Evolutionary conservation across 2,329 filamentous ascomycete genomes (phyloP), one percentile per base, ranked within the genome.

Genomic region (Geosmithia morbida): DNA sequence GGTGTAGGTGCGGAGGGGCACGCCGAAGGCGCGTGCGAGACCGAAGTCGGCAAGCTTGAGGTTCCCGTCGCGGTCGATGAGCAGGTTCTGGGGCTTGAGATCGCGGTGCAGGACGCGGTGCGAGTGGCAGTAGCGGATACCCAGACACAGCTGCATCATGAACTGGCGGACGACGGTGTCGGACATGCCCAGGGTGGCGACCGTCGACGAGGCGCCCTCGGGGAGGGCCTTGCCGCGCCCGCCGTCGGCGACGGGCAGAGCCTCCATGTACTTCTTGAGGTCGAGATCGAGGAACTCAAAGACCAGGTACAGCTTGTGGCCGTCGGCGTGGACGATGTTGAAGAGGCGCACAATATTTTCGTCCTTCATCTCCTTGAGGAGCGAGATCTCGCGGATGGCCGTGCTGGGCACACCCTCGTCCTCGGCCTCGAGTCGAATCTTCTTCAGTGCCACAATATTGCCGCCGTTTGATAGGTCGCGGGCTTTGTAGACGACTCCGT

Each of bases 261-360:
- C 78, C 65, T 95, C 88, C 87, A 95, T 95, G 66, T 94, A 95
- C 66, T 94, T 94, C 71, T 95, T 95, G 56, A 95, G 71, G 58
- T 95, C 88, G 49, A 90, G 74, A 59, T 94, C 88, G 55, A 95
- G 82, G 66, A 86, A 95, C 63, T 95, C 88, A 53, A 89, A 85
- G 55, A 95, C 88, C 44, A 95, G 83, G 66, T 94, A 95, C 46
- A 95, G 79, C 69, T 95, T 95, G 69, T 94, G 87, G 48, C 88
- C 87, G 62, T 95, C 89, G 59, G 88, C 87, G 64, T 95, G 88
- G 46, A 95, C 87, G 54, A 95, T 95, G 70, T 95, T 94, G 60
- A 89, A 67, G 42, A 95, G 78, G 53, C 81, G 79, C 50, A 95
- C 85, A 58, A 95, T 92, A 66, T 90, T 94, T 51, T 85, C 83